Conservation (phyloP, 1,284 basidiomycete species). For the Leccinum proliferum region DNA sequence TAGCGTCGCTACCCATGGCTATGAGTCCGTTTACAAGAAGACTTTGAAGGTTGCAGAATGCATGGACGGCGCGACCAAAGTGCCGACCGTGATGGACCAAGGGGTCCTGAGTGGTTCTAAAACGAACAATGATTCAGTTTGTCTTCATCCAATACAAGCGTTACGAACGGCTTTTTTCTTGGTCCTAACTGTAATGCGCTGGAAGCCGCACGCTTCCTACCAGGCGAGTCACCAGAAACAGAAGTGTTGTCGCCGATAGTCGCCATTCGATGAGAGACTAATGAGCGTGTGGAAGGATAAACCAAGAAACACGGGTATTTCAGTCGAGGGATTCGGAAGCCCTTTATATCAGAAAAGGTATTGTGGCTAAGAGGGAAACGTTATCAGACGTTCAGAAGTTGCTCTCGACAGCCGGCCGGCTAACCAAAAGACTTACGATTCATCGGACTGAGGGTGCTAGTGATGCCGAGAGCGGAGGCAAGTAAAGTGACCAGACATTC, state of each 20-base stretch:
- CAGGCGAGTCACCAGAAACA: background rate
- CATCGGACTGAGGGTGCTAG: background rate
- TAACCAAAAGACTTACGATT: background rate
- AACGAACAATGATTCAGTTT: background rate
- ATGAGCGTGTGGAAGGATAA: background rate
- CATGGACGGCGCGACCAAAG: conserved; percentile 7
- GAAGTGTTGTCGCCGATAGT: background rate
- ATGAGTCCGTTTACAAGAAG: background rate
- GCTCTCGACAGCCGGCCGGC: background rate
- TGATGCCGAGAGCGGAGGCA: too few species aligned
- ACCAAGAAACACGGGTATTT: background rate
- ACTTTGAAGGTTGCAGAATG: background rate
- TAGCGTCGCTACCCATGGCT: background rate
- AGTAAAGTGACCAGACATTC: too few species aligned
- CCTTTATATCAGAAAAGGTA: too few species aligned
- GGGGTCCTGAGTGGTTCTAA: conserved; percentile 1
- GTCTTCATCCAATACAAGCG: background rate
- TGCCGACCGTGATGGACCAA: conserved; percentile 7
- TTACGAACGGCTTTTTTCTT: background rate
- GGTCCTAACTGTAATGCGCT: background rate
- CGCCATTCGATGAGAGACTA: background rate
- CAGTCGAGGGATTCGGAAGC: background rate
- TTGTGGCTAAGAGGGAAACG: too few species aligned
- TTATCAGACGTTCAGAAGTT: too few species aligned
- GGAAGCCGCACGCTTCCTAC: background rate